Base-by-base conservation (phyloP, 1,139 yeast species). In the Zygosaccharomyces pseudobailii region DNA sequence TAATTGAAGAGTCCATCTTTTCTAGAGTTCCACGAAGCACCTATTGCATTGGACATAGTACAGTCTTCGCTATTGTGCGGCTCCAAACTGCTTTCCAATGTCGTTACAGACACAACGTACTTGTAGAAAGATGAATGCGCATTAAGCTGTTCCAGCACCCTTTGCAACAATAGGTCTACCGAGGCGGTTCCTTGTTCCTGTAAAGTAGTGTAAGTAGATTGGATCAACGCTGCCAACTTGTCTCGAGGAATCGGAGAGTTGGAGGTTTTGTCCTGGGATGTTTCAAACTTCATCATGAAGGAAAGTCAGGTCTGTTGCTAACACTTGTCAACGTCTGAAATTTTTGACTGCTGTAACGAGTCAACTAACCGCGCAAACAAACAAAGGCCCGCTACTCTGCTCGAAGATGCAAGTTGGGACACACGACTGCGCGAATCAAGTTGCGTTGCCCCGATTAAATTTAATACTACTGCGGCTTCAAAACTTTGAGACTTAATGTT, bases 21-120 rank as follows among this genome's bases (percentile, higher is more conserved):
- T 20, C 61, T 55, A 21, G 57, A 53, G 49, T 71, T 69, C 75
- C 75, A 72, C 17, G 66, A 53, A 1, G 73, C 64, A 9, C 75
- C 75, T 33, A 71, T 55, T 6, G 60, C 47, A 31, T 64, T 61
- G 2, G 60, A 51, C 23, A 71, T 51, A n/a, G 53, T 47, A 17
- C 55, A 48, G 23, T 58, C 55, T 2, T 52, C 46, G 4, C 38
- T 40, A 23, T 23, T 33, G 5, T 6, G 20, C n/a, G 22, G 8
- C n/a, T 43, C 43, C 13, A 34, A 42, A 8, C 47, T 50, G 3
- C 39, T 50, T 13, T 42, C 47, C 5, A 53, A 36, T 10, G 55
- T 35, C 20, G 62, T 65, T 3, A 65, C 48, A 8, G 60, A 61
- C 3, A 68, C 62, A 6, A 71, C 45, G 50, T 68, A 71, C 47